Evolutionary conservation across 768 basidiomycete species (phyloP).

Genomic region (Leccinum uliginosum): DNA sequence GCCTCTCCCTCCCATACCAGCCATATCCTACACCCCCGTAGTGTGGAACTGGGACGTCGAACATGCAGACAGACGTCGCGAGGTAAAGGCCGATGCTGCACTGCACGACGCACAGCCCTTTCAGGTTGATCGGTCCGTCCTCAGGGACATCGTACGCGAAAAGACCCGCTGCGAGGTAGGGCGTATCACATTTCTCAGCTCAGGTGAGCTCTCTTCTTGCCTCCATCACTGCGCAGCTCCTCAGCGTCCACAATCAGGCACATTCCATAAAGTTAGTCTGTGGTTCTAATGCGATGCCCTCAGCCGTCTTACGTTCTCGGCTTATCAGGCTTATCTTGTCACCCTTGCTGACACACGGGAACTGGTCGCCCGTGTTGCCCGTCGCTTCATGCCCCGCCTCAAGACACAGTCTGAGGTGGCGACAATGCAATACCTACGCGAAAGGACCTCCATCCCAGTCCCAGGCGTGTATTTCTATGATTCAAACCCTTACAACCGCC

Average conservation of each 20-base stretch:
- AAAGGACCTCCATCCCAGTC: constrained; percentile 67
- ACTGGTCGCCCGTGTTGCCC: constrained; percentile 75
- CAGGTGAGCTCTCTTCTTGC: constrained; percentile 44
- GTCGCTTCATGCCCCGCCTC: constrained; percentile 79
- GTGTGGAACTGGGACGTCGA: constrained; percentile 73
- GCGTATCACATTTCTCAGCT: constrained; percentile 67
- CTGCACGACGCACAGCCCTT: constrained; percentile 64
- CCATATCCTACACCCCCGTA: constrained; percentile 24
- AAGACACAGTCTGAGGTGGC: constrained; percentile 88
- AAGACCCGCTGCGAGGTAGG: constrained; percentile 64
- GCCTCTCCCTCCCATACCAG: constrained; percentile 12
- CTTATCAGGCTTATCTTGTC: constrained; percentile 66
- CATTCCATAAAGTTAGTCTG: constrained; percentile 71
- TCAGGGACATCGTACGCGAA: constrained; percentile 76
- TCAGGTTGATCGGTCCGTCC: constrained; percentile 66
- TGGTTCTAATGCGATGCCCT: background rate
- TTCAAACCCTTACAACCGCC: constrained; percentile 77
- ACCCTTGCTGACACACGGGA: constrained; percentile 58
- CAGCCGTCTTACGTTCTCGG: constrained; percentile 5
- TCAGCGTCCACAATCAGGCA: constrained; percentile 44
- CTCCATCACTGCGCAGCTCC: constrained; percentile 8
- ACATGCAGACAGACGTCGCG: constrained; percentile 62
- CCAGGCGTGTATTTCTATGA: constrained; percentile 75
- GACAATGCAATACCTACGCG: constrained; percentile 75
- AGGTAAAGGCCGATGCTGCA: constrained; percentile 59